These are phyloP conservation scores for Mucor saturninus DNA, from an alignment of 371 early-diverging fungal genomes.

Conservation along the genomic window DNA sequence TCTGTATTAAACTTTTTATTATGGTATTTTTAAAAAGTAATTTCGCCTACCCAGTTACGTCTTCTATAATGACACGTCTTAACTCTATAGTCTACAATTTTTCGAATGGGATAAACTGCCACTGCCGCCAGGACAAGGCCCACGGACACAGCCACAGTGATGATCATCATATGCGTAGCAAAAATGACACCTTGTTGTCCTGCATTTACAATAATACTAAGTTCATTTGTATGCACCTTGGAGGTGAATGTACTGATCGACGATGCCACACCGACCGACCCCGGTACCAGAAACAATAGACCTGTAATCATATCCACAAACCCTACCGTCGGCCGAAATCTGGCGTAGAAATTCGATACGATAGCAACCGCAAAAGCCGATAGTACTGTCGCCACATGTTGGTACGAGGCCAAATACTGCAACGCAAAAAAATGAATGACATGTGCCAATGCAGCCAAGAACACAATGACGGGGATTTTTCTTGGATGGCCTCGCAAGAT, in stretches of 20 bases:
- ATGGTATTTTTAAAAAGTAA: constrained; percentile 29
- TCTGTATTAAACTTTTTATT: too few relatives aligned
- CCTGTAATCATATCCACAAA: constrained; percentile 47
- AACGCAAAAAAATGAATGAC: constrained; percentile 28
- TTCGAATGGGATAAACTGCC: constrained; percentile 35
- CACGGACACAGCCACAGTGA: constrained; percentile 38
- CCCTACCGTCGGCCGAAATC: constrained; percentile 32
- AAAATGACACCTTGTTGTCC: constrained; percentile 41
- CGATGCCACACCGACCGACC: constrained; percentile 40
- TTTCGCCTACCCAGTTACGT: constrained; percentile 41
- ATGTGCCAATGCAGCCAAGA: constrained; percentile 29
- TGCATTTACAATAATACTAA: constrained; percentile 36
- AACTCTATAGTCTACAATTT: constrained; percentile 28
- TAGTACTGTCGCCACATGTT: constrained; percentile 34
- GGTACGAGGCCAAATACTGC: constrained; percentile 30
- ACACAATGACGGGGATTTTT: constrained; percentile 32
- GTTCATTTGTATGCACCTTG: constrained; percentile 28
- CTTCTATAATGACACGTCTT: constrained; percentile 29
- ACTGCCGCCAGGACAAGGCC: constrained; percentile 38
- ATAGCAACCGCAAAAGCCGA: constrained; percentile 37
- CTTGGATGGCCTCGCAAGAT: constrained; percentile 22
- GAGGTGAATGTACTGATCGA: constrained; percentile 31
- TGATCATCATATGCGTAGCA: constrained; percentile 47
- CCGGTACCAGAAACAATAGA: constrained; percentile 38
- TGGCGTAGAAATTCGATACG: constrained; percentile 33